Conservation (phyloP, 441 rosid genomes). For the Euphorbia corollata region DNA sequence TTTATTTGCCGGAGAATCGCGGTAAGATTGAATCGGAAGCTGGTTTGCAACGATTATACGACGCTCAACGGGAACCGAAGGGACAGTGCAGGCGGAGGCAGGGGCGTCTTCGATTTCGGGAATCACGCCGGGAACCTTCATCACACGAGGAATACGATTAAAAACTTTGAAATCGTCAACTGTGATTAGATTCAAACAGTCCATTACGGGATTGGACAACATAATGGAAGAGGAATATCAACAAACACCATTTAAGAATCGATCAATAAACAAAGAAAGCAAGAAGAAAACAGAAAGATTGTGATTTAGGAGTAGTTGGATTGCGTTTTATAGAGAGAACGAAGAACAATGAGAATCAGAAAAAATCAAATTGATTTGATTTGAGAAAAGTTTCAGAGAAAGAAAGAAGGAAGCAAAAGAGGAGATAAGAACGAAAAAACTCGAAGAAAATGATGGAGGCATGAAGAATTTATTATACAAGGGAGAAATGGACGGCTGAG, state of each 20-base stretch:
- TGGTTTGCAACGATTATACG: slow-evolving; percentile 61
- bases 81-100: slow-evolving; percentile 7
- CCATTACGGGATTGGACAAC: slow-evolving; percentile 48
- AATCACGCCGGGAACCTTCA: slow-evolving; percentile 41
- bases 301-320: background rate
- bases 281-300: background rate
- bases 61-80: slow-evolving; percentile 18
- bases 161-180: slow-evolving; percentile 48
- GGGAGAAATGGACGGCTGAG: slow-evolving; percentile 24
- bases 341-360: slow-evolving; percentile 13
- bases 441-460: slow-evolving; percentile 6
- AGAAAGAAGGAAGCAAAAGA: background rate
- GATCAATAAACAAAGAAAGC: background rate
- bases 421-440: slow-evolving; percentile 30
- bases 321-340: background rate
- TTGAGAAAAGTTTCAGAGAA: background rate
- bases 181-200: slow-evolving; percentile 46
- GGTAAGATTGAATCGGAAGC: slow-evolving; percentile 44
- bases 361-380: background rate
- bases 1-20: slow-evolving; percentile 25
- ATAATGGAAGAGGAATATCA: slow-evolving; percentile 19
- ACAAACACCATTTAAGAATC: slow-evolving; percentile 2
- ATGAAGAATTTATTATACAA: slow-evolving; percentile 4
- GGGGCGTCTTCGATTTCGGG: slow-evolving; percentile 24
- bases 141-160: slow-evolving; percentile 47